phyloP scores from a whole-genome alignment of 2,329 filamentous ascomycete species.

The Trichoderma sp. region DNA sequence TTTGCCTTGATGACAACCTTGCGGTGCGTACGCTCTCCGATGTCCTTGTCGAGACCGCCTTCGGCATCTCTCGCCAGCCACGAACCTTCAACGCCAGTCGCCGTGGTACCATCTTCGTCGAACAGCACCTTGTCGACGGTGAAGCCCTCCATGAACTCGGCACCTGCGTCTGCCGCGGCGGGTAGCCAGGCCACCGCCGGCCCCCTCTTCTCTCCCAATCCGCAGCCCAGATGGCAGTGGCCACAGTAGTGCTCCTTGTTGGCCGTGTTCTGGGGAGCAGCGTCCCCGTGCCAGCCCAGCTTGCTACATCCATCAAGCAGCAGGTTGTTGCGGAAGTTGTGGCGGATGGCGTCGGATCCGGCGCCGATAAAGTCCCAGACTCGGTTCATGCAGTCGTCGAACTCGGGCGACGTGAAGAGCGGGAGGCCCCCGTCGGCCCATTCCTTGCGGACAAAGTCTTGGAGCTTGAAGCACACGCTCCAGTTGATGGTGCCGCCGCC shows the following conservation, averaged over 20 bases:
- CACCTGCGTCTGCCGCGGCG: conserved; percentile 72
- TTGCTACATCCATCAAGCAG: conserved; percentile 73
- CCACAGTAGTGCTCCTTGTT: conserved; percentile 72
- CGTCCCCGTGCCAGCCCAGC: conserved; percentile 66
- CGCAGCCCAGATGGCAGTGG: conserved; percentile 58
- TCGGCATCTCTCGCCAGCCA: conserved; percentile 71
- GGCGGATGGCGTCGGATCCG: conserved; percentile 59
- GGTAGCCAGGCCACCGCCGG: conserved; percentile 74
- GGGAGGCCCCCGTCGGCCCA: conserved; percentile 70
- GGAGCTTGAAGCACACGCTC: conserved; percentile 64
- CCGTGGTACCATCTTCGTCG: conserved; percentile 53
- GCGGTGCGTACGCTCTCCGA: conserved; percentile 49
- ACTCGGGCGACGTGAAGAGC: conserved; percentile 71
- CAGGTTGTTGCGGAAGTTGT: conserved; percentile 68
- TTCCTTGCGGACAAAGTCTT: conserved; percentile 72
- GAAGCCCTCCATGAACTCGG: conserved; percentile 81
- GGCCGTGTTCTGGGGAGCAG: conserved; percentile 77
- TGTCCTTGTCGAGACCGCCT: conserved; percentile 53
- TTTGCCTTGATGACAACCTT: conserved; percentile 72
- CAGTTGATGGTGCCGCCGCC: conserved; percentile 89
- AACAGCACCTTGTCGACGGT: conserved; percentile 69
- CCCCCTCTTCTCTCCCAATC: conserved; percentile 71
- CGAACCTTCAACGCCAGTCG: conserved; percentile 67
- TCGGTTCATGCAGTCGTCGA: conserved; percentile 73
- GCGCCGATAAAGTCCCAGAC: conserved; percentile 80